Conservation (phyloP, 2,329 filamentous ascomycete genomes). For the Metarhizium rileyi region DNA sequence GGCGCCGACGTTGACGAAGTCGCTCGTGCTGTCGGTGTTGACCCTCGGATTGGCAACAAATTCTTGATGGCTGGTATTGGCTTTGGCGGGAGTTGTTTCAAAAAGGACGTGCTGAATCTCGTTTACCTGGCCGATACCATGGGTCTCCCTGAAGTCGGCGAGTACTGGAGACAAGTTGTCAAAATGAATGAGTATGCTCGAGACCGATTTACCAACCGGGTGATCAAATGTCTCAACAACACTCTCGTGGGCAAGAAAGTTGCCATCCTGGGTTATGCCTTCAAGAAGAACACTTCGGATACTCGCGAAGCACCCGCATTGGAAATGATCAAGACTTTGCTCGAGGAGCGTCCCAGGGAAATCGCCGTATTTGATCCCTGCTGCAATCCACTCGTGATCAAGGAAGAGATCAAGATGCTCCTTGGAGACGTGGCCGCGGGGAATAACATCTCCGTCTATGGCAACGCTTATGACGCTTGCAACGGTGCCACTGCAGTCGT, state of each 20-base stretch:
- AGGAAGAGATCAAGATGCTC: conserved; percentile 38
- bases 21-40: conserved; percentile 55
- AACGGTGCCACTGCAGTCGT: conserved; percentile 38
- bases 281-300: conserved; percentile 72
- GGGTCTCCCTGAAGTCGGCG: conserved; percentile 59
- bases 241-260: conserved; percentile 63
- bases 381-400: conserved; percentile 41
- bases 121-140: conserved; percentile 64
- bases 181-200: conserved; percentile 70
- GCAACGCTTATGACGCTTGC: conserved; percentile 40
- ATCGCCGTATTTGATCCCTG: conserved; percentile 61
- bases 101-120: conserved; percentile 68
- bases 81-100: conserved; percentile 74
- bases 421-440: conserved; percentile 29
- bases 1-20: conserved; percentile 70
- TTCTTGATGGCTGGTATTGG: conserved; percentile 68
- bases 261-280: conserved; percentile 64
- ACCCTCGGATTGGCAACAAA: conserved; percentile 60
- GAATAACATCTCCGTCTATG: conserved; percentile 36
- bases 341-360: conserved; percentile 53
- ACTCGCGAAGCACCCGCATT: conserved; percentile 62
- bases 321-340: conserved; percentile 54
- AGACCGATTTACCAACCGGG: conserved; percentile 55
- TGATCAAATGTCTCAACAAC: conserved; percentile 58
- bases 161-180: conserved; percentile 67